These are phyloP conservation scores for Auxenochlorella pyrenoidosa DNA, from an alignment of 139 green algal species.

Conservation along the genomic window DNA sequence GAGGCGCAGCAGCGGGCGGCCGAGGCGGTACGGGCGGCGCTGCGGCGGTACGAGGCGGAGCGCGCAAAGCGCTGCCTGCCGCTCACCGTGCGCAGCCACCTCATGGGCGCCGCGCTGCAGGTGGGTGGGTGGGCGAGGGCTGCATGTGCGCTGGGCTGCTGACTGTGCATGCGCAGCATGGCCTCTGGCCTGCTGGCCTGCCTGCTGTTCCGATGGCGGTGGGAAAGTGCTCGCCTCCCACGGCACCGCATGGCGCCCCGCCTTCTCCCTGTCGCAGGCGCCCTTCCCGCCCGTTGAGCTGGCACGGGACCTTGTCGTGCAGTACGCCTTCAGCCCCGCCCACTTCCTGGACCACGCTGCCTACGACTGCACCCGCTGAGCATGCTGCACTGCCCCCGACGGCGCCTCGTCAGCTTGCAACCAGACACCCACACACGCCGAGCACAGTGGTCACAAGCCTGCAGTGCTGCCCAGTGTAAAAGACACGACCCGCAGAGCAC, in stretches of 20 bases:
- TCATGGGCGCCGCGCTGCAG: conserved; percentile 67
- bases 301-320: conserved; percentile 55
- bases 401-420: too few species aligned
- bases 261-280: conserved; percentile 51
- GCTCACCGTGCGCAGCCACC: conserved; percentile 53
- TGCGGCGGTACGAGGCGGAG: conserved; percentile 66
- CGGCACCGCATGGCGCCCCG: too few species aligned
- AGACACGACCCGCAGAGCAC: too few species aligned
- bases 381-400: too few species aligned
- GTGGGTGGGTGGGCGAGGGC: background rate
- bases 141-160: too few species aligned
- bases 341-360: conserved; percentile 72
- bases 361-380: conserved; percentile 36
- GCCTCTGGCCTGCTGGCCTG: too few species aligned
- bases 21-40: conserved; percentile 32
- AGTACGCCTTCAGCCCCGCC: conserved; percentile 47
- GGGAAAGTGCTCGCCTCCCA: too few species aligned
- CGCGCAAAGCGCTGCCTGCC: conserved; percentile 45
- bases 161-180: too few species aligned
- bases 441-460: background rate
- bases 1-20: background rate
- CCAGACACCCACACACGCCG: too few species aligned
- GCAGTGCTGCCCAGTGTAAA: background rate
- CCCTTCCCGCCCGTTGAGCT: conserved; percentile 54
- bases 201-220: too few species aligned